Percentiles rank a stretch among this genome's conserved stretches.
phyloP scores from a whole-genome alignment of 768 basidiomycete species.

The Macrolepiota fuliginosa region DNA sequence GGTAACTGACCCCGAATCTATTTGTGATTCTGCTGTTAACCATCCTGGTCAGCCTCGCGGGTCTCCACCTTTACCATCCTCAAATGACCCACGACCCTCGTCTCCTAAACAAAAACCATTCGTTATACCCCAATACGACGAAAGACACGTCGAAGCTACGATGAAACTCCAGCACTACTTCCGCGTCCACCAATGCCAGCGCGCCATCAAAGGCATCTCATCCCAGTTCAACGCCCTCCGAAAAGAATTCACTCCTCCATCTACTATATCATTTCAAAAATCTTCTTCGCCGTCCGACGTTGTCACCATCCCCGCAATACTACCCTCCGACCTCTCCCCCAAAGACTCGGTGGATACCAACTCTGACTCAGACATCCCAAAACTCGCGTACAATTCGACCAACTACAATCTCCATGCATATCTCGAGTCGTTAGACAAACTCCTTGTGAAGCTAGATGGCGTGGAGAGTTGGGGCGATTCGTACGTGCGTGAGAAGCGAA shows the following conservation, averaged over 20 bases:
- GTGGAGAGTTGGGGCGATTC: slow-evolving; percentile 63
- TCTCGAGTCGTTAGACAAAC: slow-evolving; percentile 56
- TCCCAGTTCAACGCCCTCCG: slow-evolving; percentile 43
- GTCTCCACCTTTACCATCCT: slow-evolving; percentile 8
- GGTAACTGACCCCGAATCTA: not conserved
- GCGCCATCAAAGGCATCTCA: slow-evolving; percentile 35
- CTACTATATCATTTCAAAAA: slow-evolving; percentile 45
- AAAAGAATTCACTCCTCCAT: slow-evolving; percentile 40
- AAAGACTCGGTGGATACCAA: slow-evolving; percentile 20
- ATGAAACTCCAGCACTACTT: slow-evolving; percentile 45
- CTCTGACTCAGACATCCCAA: slow-evolving; percentile 16
- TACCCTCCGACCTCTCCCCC: slow-evolving; percentile 21
- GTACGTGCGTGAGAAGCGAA: slow-evolving; percentile 48
- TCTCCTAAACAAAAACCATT: not conserved
- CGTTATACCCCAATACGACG: slow-evolving; percentile 19
- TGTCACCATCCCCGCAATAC: slow-evolving; percentile 25
- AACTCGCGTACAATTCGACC: slow-evolving; percentile 57
- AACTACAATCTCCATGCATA: slow-evolving; percentile 65
- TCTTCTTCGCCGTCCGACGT: slow-evolving; percentile 15
- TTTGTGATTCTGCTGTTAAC: not conserved
- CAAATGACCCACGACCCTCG: slow-evolving; percentile 13
- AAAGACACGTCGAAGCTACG: slow-evolving; percentile 39
- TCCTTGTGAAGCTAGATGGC: slow-evolving; percentile 66
- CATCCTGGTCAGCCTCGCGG: not conserved
- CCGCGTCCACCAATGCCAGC: slow-evolving; percentile 42